Evolutionary conservation across 176 grass and related monocot genomes (phyloP).

Genomic region (Carex scoparia): DNA sequence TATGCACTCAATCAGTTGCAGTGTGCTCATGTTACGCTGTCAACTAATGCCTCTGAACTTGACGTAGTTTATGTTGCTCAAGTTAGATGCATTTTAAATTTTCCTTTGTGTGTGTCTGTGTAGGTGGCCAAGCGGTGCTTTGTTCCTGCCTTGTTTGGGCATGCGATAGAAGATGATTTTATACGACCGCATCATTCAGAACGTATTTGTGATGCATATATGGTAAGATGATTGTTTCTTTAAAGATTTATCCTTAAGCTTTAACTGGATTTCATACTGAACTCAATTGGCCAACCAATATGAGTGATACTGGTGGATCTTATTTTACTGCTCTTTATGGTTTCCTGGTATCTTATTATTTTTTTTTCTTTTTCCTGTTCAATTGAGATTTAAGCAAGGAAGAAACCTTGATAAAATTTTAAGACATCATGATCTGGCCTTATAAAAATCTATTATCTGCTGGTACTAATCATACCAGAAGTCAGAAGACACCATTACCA

Average conservation of each 20-base stretch:
- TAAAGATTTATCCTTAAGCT: slow-evolving; percentile 3
- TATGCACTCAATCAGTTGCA: slow-evolving; percentile 1
- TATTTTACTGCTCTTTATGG: not conserved
- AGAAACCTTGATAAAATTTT: not conserved
- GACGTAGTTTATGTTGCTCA: not conserved
- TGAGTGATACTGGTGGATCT: not conserved
- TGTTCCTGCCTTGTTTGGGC: slow-evolving; percentile 88
- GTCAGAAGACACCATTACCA: not conserved
- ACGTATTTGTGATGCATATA: slow-evolving; percentile 76
- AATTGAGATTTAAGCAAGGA: not conserved
- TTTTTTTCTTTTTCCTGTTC: not conserved
- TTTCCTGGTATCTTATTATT: not conserved
- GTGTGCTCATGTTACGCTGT: not conserved
- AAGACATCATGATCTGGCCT: not conserved
- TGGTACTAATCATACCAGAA: not conserved
- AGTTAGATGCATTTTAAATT: slow-evolving; percentile 11
- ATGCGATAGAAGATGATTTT: slow-evolving; percentile 96
- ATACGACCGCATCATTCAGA: slow-evolving; percentile 96
- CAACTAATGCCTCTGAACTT: not conserved
- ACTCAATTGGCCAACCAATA: not conserved
- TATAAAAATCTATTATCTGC: not conserved
- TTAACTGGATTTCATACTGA: not conserved
- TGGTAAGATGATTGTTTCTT: slow-evolving; percentile 43
- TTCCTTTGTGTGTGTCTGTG: not conserved
- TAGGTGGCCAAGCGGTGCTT: slow-evolving; percentile 90